Conservation (phyloP, 2,329 filamentous ascomycete species). For the Fusarium pininemorale region DNA sequence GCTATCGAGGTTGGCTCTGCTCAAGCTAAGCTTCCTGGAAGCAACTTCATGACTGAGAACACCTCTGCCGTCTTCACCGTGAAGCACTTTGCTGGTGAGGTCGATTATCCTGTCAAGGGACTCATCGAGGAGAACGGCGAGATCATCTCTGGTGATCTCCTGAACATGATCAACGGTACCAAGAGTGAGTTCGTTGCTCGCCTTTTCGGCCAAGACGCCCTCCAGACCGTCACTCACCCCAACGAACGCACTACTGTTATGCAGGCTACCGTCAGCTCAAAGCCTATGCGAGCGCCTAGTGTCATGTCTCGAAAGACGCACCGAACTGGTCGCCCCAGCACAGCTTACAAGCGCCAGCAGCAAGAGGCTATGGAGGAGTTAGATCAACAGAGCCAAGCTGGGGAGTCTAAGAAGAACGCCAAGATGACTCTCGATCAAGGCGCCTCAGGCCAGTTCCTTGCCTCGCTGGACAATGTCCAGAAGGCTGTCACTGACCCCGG, state of each 20-base stretch:
- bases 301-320: slow-evolving; percentile 84
- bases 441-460: slow-evolving; percentile 90
- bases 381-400: slow-evolving; percentile 60
- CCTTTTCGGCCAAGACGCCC: slow-evolving; percentile 93
- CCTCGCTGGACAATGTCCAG: slow-evolving; percentile 88
- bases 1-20: slow-evolving; percentile 83
- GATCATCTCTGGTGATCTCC: slow-evolving; percentile 92
- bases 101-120: slow-evolving; percentile 89
- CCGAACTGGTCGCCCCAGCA: slow-evolving; percentile 45
- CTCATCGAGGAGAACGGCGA: slow-evolving; percentile 96
- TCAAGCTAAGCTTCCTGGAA: slow-evolving; percentile 81
- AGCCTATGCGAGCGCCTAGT: slow-evolving; percentile 90
- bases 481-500: slow-evolving; percentile 84
- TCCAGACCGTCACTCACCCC: slow-evolving; percentile 93
- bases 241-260: slow-evolving; percentile 90
- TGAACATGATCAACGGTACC: slow-evolving; percentile 90
- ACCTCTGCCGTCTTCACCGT: slow-evolving; percentile 84
- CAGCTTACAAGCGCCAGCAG: slow-evolving; percentile 50
- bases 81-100: slow-evolving; percentile 94
- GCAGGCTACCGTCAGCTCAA: slow-evolving; percentile 95
- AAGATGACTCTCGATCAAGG: slow-evolving; percentile 75
- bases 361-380: slow-evolving; percentile 57
- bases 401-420: slow-evolving; percentile 54
- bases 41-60: slow-evolving; percentile 89
- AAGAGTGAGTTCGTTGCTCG: slow-evolving; percentile 89